phyloP scores from a whole-genome alignment of 1,284 basidiomycete species.

The Coniferiporia weirii region DNA sequence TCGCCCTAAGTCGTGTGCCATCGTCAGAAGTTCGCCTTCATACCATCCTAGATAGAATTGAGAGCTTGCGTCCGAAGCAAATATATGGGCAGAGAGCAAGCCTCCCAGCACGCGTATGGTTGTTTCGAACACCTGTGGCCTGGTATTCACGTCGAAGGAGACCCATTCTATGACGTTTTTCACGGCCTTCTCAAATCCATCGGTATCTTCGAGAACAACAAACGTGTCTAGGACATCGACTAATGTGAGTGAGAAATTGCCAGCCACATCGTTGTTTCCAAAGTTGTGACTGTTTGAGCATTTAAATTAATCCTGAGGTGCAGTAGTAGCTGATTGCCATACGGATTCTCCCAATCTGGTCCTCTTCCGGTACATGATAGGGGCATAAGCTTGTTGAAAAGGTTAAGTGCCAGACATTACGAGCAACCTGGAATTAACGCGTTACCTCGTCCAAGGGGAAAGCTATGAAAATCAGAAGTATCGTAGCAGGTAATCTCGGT shows the following conservation, averaged over 20 bases:
- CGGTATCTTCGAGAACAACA: conserved; percentile 67
- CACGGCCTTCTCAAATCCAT: conserved; percentile 73
- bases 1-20: conserved; percentile 82
- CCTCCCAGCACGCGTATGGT: conserved; percentile 89
- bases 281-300: conserved; percentile 49
- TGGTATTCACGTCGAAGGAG: conserved; percentile 83
- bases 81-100: conserved; percentile 80
- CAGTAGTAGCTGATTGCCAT: conserved; percentile 29
- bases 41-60: conserved; percentile 77
- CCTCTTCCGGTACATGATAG: conserved; percentile 81
- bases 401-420: not conserved
- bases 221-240: conserved; percentile 81
- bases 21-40: conserved; percentile 61
- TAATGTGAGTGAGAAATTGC: conserved; percentile 80
- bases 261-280: conserved; percentile 78
- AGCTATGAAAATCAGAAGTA: conserved; percentile 37
- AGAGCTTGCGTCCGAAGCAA: conserved; percentile 59
- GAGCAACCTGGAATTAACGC: not conserved
- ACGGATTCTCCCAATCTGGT: conserved; percentile 77
- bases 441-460: conserved; percentile 78
- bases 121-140: conserved; percentile 88
- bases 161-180: conserved; percentile 72
- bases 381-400: conserved; percentile 62
- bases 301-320: conserved; percentile 14
- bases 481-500: not conserved